Evolutionary conservation across 805 yeast species (phyloP).

Genomic region (Yarrowia sp.): DNA sequence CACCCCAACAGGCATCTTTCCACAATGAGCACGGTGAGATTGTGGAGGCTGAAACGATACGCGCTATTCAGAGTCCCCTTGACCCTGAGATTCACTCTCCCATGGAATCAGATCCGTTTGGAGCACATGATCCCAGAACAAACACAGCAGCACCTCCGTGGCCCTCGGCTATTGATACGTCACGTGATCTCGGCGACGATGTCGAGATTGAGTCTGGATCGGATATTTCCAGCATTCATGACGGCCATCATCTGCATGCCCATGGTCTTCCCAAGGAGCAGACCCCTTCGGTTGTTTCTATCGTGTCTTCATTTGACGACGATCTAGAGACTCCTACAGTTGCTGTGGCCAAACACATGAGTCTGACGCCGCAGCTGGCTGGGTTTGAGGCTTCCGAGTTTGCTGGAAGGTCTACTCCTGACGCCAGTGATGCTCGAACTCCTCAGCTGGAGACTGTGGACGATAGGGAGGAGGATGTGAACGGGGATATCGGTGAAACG

Average conservation of each 20-base stretch:
- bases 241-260: background rate
- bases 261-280: background rate
- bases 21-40: constrained; percentile 17
- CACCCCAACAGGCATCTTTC: constrained; percentile 11
- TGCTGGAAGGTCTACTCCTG: constrained; percentile 9
- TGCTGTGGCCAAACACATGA: constrained; percentile 21
- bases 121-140: constrained; percentile 8
- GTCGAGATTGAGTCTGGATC: constrained; percentile 24
- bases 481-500: background rate
- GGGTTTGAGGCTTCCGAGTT: constrained; percentile 14
- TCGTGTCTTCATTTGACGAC: constrained; percentile 12
- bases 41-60: background rate
- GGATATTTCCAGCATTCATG: background rate
- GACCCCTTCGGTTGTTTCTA: background rate
- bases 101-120: constrained; percentile 14
- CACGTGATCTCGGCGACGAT: background rate
- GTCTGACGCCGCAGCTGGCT: constrained; percentile 3
- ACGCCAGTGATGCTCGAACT: constrained; percentile 7
- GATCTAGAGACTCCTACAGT: constrained; percentile 14
- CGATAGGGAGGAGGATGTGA: background rate
- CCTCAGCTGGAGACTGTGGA: background rate
- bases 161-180: background rate
- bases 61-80: background rate
- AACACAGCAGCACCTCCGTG: constrained; percentile 18
- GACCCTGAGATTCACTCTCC: background rate